Evolutionary conservation across 306 rosid genomes (phyloP), one percentile per base, ranked within the genome.

Genomic region (Myrica gale): DNA sequence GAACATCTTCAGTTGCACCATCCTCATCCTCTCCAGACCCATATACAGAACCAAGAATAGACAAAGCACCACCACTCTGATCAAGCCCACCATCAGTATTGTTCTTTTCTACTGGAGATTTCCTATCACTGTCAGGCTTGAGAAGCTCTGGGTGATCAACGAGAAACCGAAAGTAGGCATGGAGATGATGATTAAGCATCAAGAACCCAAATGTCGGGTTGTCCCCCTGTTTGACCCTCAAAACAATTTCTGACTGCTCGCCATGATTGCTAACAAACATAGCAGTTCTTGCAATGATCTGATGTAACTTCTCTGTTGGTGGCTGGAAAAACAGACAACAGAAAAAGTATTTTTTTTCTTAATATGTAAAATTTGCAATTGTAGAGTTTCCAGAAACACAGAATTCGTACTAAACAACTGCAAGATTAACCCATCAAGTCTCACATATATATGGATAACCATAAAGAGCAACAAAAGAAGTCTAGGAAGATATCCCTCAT

Each of bases 151-250:
- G 91, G 82, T 92, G 92, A 71, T 87, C 88, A 50, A 90, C 86
- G 69, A 92, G 94, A 85, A 78, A 90, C 82, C 91, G 91, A 71
- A 90, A 92, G 87, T 92, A 92, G 1, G 86, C 80, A 87, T 92
- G 94, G 73, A 89, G 92, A 78, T 69, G 84, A 82, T 92, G 96
- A 82, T 87, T 85, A 19, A 94, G 98, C 92, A 92, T 90, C 89
- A 92, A 87, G 83, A 92, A 92, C 74, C 98, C 98, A 85, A 92
- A 90, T 54, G 84, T 80, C 61, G 98, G 96, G 83, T 90, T 92
- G 84, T 90, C 94, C 78, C 98, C 98, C 56, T 90, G 98, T 80
- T 90, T 92, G 80, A 92, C 98, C 84, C 98, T 87, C 87, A 92
- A 82, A 81, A 92, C 82, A 74, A 92, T 90, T 83, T 92, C 98